Evolutionary conservation across 2,329 filamentous ascomycete species (phyloP), one percentile per base, ranked within the genome.

Genomic region (Colletotrichum aenigma): DNA sequence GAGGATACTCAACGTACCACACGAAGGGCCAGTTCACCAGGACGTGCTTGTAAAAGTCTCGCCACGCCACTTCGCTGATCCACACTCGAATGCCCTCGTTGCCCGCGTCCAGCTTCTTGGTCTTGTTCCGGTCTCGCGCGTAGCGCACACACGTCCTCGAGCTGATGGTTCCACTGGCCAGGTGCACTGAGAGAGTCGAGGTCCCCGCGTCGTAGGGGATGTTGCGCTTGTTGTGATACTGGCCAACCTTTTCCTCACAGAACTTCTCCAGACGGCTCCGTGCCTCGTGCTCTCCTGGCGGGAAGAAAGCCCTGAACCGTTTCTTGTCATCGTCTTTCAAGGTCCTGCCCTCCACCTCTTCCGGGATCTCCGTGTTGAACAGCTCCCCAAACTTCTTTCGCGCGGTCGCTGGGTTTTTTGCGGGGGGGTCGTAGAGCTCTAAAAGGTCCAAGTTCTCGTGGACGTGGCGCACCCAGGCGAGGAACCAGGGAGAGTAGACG

Each of bases 31-130:
- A 98, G 76, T 96, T 87, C 1, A 93, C 94, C 7, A 98, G 85
- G 4, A 98, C 94, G 82, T 97, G 94, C 80, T 93, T 95, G 85
- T 97, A 97, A 81, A 97, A 97, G 80, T 97, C 95, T 16, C 95
- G 88, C 95, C 95, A 97, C 0, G 94, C 95, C 5, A 97, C 89
- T 83, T 97, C 95, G 69, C 93, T 93, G 77, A 97, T 95, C 95
- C 95, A 97, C 0, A 88, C 88, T 66, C 90, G 87, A 72, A 94
- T 93, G 0, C 94, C 94, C 18, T 90, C 84, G 24, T 90, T 89
- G 0, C 94, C 93, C 2, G 87, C 90, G 75, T 95, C 91, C 3
- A 98, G 88, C 73, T 91, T 91, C 81, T 90, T 91, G 2, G 89
- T 90, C 30, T 86, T 91, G 79, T 95, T 94, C 34, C 86, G 85